Evolutionary conservation across 768 basidiomycete genomes (phyloP).

Genomic region (Rhodotorula diobovata): DNA sequence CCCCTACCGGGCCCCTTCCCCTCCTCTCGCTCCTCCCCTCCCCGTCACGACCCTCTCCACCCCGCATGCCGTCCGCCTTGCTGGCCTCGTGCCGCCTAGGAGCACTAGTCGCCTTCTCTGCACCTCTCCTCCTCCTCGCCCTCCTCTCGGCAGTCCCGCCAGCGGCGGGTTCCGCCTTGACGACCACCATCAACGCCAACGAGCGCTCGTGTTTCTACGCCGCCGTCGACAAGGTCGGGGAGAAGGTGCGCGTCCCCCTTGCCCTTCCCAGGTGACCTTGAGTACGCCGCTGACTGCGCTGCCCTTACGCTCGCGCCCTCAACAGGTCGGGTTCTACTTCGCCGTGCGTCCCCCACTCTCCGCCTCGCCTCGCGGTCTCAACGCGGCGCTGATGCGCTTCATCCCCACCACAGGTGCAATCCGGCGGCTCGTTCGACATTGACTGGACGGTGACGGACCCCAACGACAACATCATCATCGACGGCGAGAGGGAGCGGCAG

Average conservation of each 20-base stretch:
- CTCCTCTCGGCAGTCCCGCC: background rate
- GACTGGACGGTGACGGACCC: slow-evolving; percentile 92
- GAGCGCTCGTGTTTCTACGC: slow-evolving; percentile 76
- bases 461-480: slow-evolving; percentile 75
- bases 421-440: slow-evolving; percentile 92
- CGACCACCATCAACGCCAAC: slow-evolving; percentile 54
- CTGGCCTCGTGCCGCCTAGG: background rate
- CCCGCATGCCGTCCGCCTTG: background rate
- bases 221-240: slow-evolving; percentile 89
- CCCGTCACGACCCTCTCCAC: background rate
- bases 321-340: slow-evolving; percentile 83
- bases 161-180: slow-evolving; percentile 55
- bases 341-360: slow-evolving; percentile 60
- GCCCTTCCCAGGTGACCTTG: fast-evolving
- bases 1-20: background rate
- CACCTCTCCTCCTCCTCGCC: background rate
- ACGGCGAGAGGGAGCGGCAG: slow-evolving; percentile 81
- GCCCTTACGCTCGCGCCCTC: slow-evolving; percentile 3
- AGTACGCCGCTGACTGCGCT: background rate
- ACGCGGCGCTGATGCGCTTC: background rate
- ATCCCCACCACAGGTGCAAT: slow-evolving; percentile 66
- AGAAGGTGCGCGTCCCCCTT: slow-evolving; percentile 63
- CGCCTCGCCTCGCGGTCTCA: background rate
- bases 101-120: background rate
- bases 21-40: background rate